Percentiles rank a stretch among this genome's conserved stretches.
phyloP scores from a whole-genome alignment of 495 filamentous ascomycete species.

The Hyaloscypha variabilis region DNA sequence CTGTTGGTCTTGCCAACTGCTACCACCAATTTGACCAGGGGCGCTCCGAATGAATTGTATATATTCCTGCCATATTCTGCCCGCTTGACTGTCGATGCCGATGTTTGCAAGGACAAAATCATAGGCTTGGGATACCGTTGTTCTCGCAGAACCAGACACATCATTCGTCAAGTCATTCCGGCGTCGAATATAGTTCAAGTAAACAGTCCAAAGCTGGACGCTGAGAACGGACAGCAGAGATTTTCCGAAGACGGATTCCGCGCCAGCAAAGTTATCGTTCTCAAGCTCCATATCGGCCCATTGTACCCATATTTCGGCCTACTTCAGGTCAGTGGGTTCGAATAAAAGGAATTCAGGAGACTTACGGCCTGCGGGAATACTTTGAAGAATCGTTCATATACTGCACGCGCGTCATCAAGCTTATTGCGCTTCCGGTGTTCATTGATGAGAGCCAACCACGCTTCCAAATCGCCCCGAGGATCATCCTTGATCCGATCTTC shows the following conservation, averaged over 20 bases:
- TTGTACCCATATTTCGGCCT: constrained; percentile 89
- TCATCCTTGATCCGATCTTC: constrained; percentile 91
- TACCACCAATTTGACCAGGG: constrained; percentile 82
- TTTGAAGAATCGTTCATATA: constrained; percentile 83
- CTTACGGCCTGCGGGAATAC: constrained; percentile 91
- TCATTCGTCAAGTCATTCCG: constrained; percentile 84
- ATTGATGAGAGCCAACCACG: constrained; percentile 84
- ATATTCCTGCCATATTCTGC: constrained; percentile 89
- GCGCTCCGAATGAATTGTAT: constrained; percentile 85
- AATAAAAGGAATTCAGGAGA: constrained; percentile 19
- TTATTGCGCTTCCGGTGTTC: constrained; percentile 84
- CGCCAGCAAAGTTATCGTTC: constrained; percentile 70
- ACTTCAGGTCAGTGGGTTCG: constrained; percentile 22
- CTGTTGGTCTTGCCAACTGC: constrained; percentile 92
- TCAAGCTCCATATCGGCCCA: constrained; percentile 88
- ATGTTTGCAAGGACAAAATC: constrained; percentile 89
- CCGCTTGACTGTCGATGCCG: constrained; percentile 90
- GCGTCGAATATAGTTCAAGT: constrained; percentile 92
- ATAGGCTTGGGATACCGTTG: constrained; percentile 79
- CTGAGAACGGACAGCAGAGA: constrained; percentile 74
- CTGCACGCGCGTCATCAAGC: constrained; percentile 74
- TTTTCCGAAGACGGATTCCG: constrained; percentile 80
- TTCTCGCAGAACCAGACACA: constrained; percentile 70
- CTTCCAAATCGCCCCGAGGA: constrained; percentile 85
- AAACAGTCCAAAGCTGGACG: constrained; percentile 88